Conservation (phyloP, 352 stramenopile species). For the Pythium volutum region DNA sequence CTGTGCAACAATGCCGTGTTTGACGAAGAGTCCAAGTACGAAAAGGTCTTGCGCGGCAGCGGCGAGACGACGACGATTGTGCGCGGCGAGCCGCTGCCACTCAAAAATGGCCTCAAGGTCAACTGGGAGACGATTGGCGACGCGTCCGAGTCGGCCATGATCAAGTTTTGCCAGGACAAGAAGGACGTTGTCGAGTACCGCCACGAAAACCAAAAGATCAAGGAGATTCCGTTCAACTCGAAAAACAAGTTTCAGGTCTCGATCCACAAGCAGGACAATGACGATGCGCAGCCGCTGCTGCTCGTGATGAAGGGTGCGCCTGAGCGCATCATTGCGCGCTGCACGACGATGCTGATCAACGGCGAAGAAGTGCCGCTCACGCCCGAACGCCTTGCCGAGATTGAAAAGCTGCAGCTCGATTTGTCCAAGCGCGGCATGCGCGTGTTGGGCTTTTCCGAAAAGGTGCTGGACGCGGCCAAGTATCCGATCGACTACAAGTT, state of each 20-base stretch:
- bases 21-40: slow-evolving; percentile 74
- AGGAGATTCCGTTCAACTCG: slow-evolving; percentile 86
- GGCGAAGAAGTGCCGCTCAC: slow-evolving; percentile 84
- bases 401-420: slow-evolving; percentile 44
- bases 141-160: slow-evolving; percentile 80
- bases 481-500: slow-evolving; percentile 55
- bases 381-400: slow-evolving; percentile 80
- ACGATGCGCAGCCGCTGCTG: slow-evolving; percentile 54
- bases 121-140: slow-evolving; percentile 73
- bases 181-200: slow-evolving; percentile 70
- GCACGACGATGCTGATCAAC: slow-evolving; percentile 53
- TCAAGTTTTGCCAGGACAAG: slow-evolving; percentile 82
- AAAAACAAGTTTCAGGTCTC: slow-evolving; percentile 86
- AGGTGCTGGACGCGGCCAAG: slow-evolving; percentile 37
- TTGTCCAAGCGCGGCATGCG: slow-evolving; percentile 65
- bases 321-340: slow-evolving; percentile 92
- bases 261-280: slow-evolving; percentile 78
- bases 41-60: slow-evolving; percentile 28
- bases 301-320: slow-evolving; percentile 96
- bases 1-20: slow-evolving; percentile 91
- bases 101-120: slow-evolving; percentile 39
- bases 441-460: slow-evolving; percentile 56
- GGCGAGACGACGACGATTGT: slow-evolving; percentile 15
- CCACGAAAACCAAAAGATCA: slow-evolving; percentile 60
- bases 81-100: slow-evolving; percentile 26